Evolutionary conservation across 2,329 filamentous ascomycete genomes (phyloP), one percentile per base, ranked within the genome.

Genomic region (Pochonia chlamydosporia): DNA sequence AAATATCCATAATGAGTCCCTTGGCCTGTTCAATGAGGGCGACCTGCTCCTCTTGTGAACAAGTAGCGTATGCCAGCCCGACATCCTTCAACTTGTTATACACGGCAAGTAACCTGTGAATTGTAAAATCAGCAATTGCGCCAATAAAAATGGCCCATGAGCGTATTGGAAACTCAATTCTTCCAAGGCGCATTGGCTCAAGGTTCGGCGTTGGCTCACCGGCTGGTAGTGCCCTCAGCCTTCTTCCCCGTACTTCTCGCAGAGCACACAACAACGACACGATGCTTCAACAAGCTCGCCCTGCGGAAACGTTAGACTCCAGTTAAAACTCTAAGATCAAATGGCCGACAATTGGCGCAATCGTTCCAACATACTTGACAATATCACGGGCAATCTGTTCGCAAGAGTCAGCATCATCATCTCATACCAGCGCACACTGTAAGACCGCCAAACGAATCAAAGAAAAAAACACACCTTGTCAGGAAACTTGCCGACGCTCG

Each of bases 191-290:
- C 18, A 39, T 8, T 21, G 35, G 35, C 11, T 18, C 11, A 20
- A 21, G 35, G 9, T 5, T 23, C 13, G 8, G 28, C 14, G 28
- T 13, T 40, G 65, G 78, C 84, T 80, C 71, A 91, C 87, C 90
- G 82, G 69, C 95, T 97, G 31, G 93, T 99, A 50, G 93, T 99
- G 52, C 93, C 93, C 58, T 95, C 89, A 46, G 84, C 81, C 72
- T 99, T 99, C 64, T 92, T 95, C 53, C 89, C 91, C 50, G 88
- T 93, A 70, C 90, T 96, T 64, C 93, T 79, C 36, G 93, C 93
- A 51, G 93, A 99, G 71, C 93, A 99, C 49, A 99, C 92, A 48
- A 99, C 85, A 48, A 90, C 91, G 54, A 96, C 83, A 65, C 84
- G 84, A 62, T 89, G 84, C 48, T 81, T 72, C 46, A 73, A 72